phyloP scores from a whole-genome alignment of 176 grass and related monocot species.

The Guadua angustifolia region DNA sequence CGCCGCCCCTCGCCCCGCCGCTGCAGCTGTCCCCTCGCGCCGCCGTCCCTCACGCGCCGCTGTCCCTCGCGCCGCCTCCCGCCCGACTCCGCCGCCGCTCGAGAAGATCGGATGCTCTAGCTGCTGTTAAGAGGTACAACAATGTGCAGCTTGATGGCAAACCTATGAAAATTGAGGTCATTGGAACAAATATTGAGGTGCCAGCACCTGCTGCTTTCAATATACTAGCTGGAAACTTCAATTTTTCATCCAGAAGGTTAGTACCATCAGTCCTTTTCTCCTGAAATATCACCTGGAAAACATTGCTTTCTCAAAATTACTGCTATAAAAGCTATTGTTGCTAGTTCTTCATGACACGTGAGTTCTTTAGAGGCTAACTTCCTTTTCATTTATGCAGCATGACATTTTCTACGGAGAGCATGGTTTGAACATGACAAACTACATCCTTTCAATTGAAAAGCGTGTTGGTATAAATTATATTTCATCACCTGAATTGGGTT shows the following conservation, averaged over 20 bases:
- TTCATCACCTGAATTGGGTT: conserved; percentile 75
- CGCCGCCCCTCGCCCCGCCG: too few relatives aligned
- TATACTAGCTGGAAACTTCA: conserved; percentile 37
- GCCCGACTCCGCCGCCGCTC: too few relatives aligned
- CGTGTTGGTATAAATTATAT: conserved; percentile 50
- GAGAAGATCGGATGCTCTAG: conserved; percentile 55
- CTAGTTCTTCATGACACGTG: not conserved
- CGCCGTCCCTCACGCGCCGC: too few relatives aligned
- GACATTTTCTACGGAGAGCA: conserved; percentile 63
- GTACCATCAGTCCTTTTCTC: conserved; percentile 3
- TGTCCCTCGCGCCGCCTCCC: too few relatives aligned
- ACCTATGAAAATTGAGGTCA: conserved; percentile 70
- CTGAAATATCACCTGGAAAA: not conserved
- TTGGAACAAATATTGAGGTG: conserved; percentile 55
- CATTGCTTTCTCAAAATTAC: not conserved
- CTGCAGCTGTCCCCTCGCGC: too few relatives aligned
- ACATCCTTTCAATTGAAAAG: conserved; percentile 58
- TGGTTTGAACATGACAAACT: conserved; percentile 62
- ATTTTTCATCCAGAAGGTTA: conserved; percentile 49
- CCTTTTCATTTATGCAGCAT: conserved; percentile 52
- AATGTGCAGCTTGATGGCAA: conserved; percentile 73
- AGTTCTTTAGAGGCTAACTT: conserved; percentile 29
- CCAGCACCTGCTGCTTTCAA: conserved; percentile 35
- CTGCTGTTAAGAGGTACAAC: conserved; percentile 73
- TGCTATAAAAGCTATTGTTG: not conserved